Conservation (phyloP, 2,329 filamentous ascomycete species). For the Aspergillus sergii region DNA sequence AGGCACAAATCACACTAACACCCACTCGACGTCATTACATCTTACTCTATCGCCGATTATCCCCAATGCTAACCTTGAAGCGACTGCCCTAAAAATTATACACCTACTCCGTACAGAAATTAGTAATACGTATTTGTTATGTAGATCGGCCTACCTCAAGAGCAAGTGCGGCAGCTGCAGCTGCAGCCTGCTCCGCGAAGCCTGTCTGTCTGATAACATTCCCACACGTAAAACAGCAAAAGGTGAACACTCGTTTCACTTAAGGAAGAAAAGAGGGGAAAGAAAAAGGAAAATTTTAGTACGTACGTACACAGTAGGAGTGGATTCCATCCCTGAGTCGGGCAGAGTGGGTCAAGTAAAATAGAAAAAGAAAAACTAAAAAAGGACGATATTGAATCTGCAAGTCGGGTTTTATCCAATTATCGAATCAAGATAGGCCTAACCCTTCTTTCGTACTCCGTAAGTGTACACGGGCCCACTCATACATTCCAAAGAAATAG, state of each 20-base stretch:
- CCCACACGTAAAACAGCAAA: background rate
- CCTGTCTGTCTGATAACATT: background rate
- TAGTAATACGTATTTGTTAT: background rate
- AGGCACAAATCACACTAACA: background rate
- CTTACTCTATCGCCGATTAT: background rate
- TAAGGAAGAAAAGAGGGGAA: background rate
- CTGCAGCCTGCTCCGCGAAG: background rate
- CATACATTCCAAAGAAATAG: no score
- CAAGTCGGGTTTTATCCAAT: background rate
- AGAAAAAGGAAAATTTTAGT: background rate
- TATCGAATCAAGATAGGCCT: no score
- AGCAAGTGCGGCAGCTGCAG: background rate
- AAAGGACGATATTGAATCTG: background rate
- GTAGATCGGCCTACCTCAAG: background rate
- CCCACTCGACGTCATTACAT: background rate
- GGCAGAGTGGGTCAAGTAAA: background rate
- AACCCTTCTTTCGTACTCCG: no score
- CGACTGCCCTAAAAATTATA: background rate
- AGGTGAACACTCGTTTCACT: background rate
- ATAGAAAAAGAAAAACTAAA: background rate
- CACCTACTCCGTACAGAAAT: background rate
- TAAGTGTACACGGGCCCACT: no score
- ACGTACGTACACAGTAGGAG: background rate
- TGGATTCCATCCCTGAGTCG: conserved; percentile 1
- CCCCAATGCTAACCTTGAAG: background rate